Conservation (phyloP, 2,329 filamentous ascomycete species). For the Thermomyces lanuginosus region DNA sequence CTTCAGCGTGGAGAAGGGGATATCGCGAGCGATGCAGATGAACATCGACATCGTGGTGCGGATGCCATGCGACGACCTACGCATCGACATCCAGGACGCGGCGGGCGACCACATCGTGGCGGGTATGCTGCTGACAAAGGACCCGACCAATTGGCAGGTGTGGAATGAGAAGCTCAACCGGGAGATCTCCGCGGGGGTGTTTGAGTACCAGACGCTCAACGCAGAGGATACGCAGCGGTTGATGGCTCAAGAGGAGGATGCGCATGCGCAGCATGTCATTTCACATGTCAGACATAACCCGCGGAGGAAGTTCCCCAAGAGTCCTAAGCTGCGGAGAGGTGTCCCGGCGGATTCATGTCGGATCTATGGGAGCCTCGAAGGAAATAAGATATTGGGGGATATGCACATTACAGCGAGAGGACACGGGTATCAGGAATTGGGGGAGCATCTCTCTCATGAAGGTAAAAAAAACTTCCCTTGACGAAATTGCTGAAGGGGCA, state of each 20-base stretch:
- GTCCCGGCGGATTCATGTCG: slow-evolving; percentile 60
- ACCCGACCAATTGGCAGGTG: slow-evolving; percentile 63
- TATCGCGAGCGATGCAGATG: slow-evolving; percentile 76
- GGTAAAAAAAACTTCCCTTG: neutral
- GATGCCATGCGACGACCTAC: slow-evolving; percentile 78
- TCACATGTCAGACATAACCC: slow-evolving; percentile 53
- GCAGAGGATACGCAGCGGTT: slow-evolving; percentile 45
- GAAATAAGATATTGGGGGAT: slow-evolving; percentile 95
- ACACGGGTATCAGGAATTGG: slow-evolving; percentile 78
- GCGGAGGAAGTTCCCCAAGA: slow-evolving; percentile 51
- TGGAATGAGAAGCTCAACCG: slow-evolving; percentile 58
- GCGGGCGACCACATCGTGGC: slow-evolving; percentile 83
- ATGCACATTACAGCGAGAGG: slow-evolving; percentile 89
- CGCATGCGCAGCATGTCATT: slow-evolving; percentile 84
- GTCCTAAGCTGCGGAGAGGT: slow-evolving; percentile 45
- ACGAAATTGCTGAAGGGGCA: slow-evolving; percentile 1
- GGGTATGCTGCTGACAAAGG: slow-evolving; percentile 53
- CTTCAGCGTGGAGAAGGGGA: slow-evolving; percentile 83
- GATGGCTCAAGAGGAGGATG: slow-evolving; percentile 44
- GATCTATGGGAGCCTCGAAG: slow-evolving; percentile 73
- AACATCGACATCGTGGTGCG: slow-evolving; percentile 85
- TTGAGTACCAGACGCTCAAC: slow-evolving; percentile 37
- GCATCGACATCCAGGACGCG: slow-evolving; percentile 94
- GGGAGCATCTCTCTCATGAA: slow-evolving; percentile 47
- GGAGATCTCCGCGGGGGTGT: slow-evolving; percentile 41